phyloP scores from a whole-genome alignment of 805 yeast species.

The Blastobotrys muscicola region DNA sequence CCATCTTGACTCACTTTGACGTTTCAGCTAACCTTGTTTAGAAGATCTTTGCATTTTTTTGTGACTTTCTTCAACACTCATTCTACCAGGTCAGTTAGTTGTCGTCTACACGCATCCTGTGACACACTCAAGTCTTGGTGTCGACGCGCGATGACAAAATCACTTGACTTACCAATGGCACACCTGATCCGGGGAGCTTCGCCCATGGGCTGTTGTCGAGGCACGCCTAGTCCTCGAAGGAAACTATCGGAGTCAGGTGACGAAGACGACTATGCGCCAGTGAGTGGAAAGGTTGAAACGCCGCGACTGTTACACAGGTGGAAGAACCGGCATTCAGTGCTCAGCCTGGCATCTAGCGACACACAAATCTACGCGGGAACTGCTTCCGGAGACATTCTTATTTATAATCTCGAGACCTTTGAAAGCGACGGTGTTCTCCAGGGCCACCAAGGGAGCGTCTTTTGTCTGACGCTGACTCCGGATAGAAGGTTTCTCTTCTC shows the following conservation, averaged over 20 bases:
- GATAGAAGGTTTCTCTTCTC: constrained; percentile 58
- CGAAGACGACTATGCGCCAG: constrained; percentile 6
- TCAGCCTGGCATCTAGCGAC: constrained; percentile 39
- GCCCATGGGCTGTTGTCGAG: constrained; percentile 13
- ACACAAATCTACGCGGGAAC: constrained; percentile 70
- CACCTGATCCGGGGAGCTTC: background rate
- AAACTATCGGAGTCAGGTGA: too few species aligned
- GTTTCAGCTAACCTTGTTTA: background rate
- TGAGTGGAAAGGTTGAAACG: background rate
- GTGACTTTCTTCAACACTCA: too few species aligned
- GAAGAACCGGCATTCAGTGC: constrained; percentile 62
- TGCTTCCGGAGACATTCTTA: constrained; percentile 69
- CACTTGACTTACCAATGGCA: too few species aligned
- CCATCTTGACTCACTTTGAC: background rate
- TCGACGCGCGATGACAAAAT: too few species aligned
- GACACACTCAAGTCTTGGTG: too few species aligned
- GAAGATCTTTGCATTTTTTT: too few species aligned
- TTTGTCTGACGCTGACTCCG: constrained; percentile 41
- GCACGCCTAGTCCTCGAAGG: constrained; percentile 8
- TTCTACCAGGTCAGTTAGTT: too few species aligned
- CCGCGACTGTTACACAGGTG: constrained; percentile 53
- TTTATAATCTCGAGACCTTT: constrained; percentile 58
- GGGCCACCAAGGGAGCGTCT: constrained; percentile 67
- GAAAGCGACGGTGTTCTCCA: constrained; percentile 42
- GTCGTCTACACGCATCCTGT: too few species aligned